phyloP scores from a whole-genome alignment of 1,284 basidiomycete genomes.

The Trametes versicolor region DNA sequence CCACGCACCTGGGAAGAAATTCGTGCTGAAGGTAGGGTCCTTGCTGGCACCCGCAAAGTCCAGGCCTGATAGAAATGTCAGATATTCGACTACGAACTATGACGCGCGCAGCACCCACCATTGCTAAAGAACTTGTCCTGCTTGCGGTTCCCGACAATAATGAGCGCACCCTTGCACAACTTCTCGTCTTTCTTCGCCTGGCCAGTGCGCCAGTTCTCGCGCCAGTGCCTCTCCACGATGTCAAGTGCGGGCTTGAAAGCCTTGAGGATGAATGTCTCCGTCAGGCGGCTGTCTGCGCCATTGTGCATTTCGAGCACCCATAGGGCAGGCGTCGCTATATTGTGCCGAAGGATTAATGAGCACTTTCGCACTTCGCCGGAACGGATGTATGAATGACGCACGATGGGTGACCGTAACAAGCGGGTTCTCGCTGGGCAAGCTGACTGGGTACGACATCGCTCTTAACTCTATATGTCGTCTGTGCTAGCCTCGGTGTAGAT shows the following conservation, averaged over 20 bases:
- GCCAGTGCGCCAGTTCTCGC: slow-evolving; percentile 58
- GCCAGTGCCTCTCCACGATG: slow-evolving; percentile 84
- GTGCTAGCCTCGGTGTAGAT: background rate
- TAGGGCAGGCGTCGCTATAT: slow-evolving; percentile 62
- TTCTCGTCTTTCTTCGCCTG: slow-evolving; percentile 50
- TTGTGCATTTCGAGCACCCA: slow-evolving; percentile 86
- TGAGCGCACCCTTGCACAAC: slow-evolving; percentile 68
- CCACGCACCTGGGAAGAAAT: slow-evolving; percentile 69
- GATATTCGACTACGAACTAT: slow-evolving; percentile 21
- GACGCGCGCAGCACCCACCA: slow-evolving; percentile 53
- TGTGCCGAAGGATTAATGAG: background rate
- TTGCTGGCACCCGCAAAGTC: slow-evolving; percentile 72
- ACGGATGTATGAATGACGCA: slow-evolving; percentile 39
- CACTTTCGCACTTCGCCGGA: background rate
- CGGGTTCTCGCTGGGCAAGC: slow-evolving; percentile 57
- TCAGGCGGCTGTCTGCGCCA: slow-evolving; percentile 79
- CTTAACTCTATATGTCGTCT: background rate
- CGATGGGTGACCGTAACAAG: slow-evolving; percentile 73
- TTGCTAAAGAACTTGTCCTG: slow-evolving; percentile 94
- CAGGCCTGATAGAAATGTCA: slow-evolving; percentile 58
- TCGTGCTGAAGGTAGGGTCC: slow-evolving; percentile 66
- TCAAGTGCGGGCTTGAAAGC: slow-evolving; percentile 81
- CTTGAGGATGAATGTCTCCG: slow-evolving; percentile 64
- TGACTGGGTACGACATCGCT: slow-evolving; percentile 56
- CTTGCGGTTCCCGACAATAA: slow-evolving; percentile 77